Evolutionary conservation across 1,284 basidiomycete genomes (phyloP), one percentile per base, ranked within the genome.

Genomic region (Rugosomyces carneus): DNA sequence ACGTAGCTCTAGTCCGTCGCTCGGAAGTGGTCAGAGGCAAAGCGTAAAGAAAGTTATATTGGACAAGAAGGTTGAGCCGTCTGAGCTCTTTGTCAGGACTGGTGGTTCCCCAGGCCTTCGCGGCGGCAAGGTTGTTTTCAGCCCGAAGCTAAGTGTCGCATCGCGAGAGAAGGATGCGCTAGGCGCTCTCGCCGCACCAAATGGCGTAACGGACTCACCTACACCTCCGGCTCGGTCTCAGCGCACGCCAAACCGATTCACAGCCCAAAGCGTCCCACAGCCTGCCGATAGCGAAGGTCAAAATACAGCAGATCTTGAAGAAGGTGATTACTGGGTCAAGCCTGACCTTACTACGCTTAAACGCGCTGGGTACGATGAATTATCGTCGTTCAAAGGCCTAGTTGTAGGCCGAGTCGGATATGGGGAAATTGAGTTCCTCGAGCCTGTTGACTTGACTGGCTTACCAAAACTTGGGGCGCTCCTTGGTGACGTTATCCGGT

Each of bases 31-130:
- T n/a, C 67, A 69, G 18, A 77, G 87, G 32, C 81, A 86, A 47
- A 96, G 90, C 61, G 91, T 97, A 51, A 99, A 98, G 75, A 95
- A 96, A 64, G 79, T 99, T 44, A 85, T 94, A 32, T 67, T 98
- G 47, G 88, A 93, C 60, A 89, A 84, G 63, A 87, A 81, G 58
- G 71, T 87, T 13, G 84, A 86, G 45, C 73, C 84, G 11, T 67
- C 75, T n/a, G 81, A 88, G 50, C 56, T 87, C 42, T 84, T 87
- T 55, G 71, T 67, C 53, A 79, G 78, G 60, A 74, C 77, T 2
- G 73, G 67, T 40, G 68, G 67, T 23, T 68, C 67, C 11, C 71
- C 72, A 34, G 65, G 65, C 11, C 61, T 70, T 37, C 60, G 67
- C 35, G 64, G 66, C 11, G 66, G 71, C 27, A 85, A 79, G 58